phyloP scores from a whole-genome alignment of 805 yeast species.

The Metschnikowia vanudenii region DNA sequence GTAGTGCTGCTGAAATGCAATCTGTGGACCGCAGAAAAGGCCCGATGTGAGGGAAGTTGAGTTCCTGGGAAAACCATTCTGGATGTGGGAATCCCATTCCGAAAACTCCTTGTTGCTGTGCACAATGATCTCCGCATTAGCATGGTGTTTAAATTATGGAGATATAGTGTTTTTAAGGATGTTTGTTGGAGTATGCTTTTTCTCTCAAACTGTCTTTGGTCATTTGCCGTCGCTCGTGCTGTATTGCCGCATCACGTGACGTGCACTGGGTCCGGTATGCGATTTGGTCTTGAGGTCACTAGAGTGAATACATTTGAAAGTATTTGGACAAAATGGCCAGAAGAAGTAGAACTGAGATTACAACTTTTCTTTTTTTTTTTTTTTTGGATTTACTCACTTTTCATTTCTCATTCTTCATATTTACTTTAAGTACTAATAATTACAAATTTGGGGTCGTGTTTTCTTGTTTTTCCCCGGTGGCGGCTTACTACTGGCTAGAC shows the following conservation, averaged over 20 bases:
- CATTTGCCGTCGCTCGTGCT: slow-evolving; percentile 8
- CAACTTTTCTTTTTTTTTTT: too few relatives aligned
- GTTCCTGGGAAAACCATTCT: neutral
- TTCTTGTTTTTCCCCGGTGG: too few relatives aligned
- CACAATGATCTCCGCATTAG: slow-evolving; percentile 7
- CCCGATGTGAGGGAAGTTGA: slow-evolving; percentile 2
- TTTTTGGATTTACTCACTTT: too few relatives aligned
- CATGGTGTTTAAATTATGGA: neutral
- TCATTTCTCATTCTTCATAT: too few relatives aligned
- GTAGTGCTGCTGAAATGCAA: slow-evolving; percentile 6
- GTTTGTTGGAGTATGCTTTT: neutral
- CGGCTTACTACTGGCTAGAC: too few relatives aligned
- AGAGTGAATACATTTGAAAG: too few relatives aligned
- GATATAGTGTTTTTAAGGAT: neutral
- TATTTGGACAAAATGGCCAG: too few relatives aligned
- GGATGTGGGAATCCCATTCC: neutral
- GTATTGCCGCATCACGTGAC: slow-evolving; percentile 5
- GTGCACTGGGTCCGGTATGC: too few relatives aligned
- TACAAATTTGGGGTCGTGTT: too few relatives aligned
- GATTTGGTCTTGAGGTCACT: too few relatives aligned
- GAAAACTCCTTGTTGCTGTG: neutral
- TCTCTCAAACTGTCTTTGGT: neutral
- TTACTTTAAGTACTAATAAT: too few relatives aligned
- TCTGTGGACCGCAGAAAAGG: slow-evolving; percentile 9
- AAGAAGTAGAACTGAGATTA: too few relatives aligned